Conservation (phyloP, 176 grass and related monocot genomes). For the Areca catechu region DNA sequence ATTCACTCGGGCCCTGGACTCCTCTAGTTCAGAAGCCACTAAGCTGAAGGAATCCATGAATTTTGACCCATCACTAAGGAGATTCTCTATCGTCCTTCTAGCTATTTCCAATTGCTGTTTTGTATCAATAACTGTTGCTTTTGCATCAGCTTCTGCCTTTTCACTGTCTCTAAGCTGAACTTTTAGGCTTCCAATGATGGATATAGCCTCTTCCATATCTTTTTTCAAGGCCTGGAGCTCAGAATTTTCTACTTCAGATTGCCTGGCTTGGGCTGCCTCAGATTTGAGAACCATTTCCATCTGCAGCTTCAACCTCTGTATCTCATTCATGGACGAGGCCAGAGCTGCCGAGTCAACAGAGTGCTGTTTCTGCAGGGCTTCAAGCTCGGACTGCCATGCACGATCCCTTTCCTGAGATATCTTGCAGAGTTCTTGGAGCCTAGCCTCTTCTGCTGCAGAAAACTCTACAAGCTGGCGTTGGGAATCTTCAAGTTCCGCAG, state of each 20-base stretch:
- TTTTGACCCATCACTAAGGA: slow-evolving; percentile 85
- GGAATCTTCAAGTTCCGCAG: slow-evolving; percentile 33
- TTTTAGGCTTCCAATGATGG: slow-evolving; percentile 49
- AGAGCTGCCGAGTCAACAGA: slow-evolving; percentile 60
- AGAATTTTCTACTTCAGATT: background rate
- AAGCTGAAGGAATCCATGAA: slow-evolving; percentile 93
- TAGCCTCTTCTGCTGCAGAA: slow-evolving; percentile 45
- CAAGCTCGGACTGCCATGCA: slow-evolving; percentile 87
- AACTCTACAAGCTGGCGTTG: slow-evolving; percentile 46
- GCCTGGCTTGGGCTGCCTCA: slow-evolving; percentile 8
- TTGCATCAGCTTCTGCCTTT: slow-evolving; percentile 47
- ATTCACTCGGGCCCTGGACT: slow-evolving; percentile 57
- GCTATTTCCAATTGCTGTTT: slow-evolving; percentile 69
- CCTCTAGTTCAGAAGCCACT: slow-evolving; percentile 86
- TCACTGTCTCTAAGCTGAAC: slow-evolving; percentile 5
- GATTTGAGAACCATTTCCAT: slow-evolving; percentile 29
- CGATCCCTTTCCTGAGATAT: slow-evolving; percentile 92
- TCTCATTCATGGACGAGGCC: slow-evolving; percentile 56
- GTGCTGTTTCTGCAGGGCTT: slow-evolving; percentile 94
- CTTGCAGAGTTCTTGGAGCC: slow-evolving; percentile 68
- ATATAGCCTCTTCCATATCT: slow-evolving; percentile 40
- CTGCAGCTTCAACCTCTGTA: slow-evolving; percentile 58
- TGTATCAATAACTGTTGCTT: slow-evolving; percentile 44
- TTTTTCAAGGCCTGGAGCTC: slow-evolving; percentile 27
- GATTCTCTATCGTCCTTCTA: slow-evolving; percentile 58